Evolutionary conservation across 805 yeast species (phyloP).

Genomic region (Kregervanrija fluxuum): DNA sequence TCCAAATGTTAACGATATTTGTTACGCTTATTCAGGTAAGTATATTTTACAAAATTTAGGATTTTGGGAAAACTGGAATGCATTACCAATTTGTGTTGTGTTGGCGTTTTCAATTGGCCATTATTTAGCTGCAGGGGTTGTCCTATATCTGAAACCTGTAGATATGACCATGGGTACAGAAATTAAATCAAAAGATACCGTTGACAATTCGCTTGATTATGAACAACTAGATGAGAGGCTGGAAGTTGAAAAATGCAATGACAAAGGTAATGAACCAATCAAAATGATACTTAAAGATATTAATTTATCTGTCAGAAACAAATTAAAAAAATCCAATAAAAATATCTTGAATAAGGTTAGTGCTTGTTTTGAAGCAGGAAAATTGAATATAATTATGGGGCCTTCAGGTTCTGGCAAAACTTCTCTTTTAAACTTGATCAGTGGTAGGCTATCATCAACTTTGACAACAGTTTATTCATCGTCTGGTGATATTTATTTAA

Average conservation of each 20-base stretch:
- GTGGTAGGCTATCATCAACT: conserved; percentile 44
- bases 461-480: conserved; percentile 22
- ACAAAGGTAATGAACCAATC: conserved; percentile 1
- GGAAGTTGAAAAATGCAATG: not conserved
- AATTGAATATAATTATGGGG: conserved; percentile 69
- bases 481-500: conserved; percentile 39
- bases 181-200: conserved; percentile 10
- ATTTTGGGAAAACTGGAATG: conserved; percentile 55
- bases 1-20: conserved; percentile 25
- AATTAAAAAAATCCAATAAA: conserved; percentile 12
- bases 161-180: conserved; percentile 44
- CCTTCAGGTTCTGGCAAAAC: conserved; percentile 81
- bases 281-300: conserved; percentile 16
- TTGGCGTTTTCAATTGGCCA: conserved; percentile 54
- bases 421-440: conserved; percentile 53
- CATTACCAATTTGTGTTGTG: conserved; percentile 54
- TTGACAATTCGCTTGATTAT: conserved; percentile 11
- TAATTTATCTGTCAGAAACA: conserved; percentile 18
- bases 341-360: conserved; percentile 38
- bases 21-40: conserved; percentile 47
- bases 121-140: conserved; percentile 38
- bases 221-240: not conserved
- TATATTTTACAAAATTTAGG: conserved; percentile 53
- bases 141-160: conserved; percentile 41
- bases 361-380: conserved; percentile 47